Percentiles rank a stretch among this genome's conserved stretches.
phyloP scores from a whole-genome alignment of 805 yeast genomes.

The Hyphopichia homilentoma region DNA sequence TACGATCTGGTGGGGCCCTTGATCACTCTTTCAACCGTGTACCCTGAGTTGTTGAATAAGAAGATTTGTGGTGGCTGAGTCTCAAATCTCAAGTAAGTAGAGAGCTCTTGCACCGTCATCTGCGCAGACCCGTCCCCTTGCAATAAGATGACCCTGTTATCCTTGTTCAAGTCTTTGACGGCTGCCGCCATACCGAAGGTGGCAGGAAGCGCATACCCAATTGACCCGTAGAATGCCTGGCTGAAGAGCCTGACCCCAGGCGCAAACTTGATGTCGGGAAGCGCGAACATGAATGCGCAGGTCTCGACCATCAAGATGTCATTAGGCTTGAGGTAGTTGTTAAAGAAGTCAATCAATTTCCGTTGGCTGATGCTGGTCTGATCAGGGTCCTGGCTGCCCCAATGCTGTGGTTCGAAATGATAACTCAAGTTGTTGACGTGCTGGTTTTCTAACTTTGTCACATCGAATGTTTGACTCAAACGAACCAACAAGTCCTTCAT shows the following conservation, averaged over 20 bases:
- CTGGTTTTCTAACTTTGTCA: slow-evolving; percentile 7
- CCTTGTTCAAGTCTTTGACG: slow-evolving; percentile 46
- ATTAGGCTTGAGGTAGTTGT: slow-evolving; percentile 45
- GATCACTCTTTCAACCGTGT: slow-evolving; percentile 85
- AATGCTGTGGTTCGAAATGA: slow-evolving; percentile 9
- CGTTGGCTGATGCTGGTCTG: slow-evolving; percentile 21
- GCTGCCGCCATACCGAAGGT: slow-evolving; percentile 81
- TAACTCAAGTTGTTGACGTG: slow-evolving; percentile 13
- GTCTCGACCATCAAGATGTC: slow-evolving; percentile 81
- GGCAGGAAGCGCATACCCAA: slow-evolving; percentile 87
- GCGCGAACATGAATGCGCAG: slow-evolving; percentile 76
- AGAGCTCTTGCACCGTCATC: slow-evolving; percentile 86
- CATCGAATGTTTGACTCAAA: slow-evolving; percentile 20
- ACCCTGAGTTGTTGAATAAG: slow-evolving; percentile 80
- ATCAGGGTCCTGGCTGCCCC: slow-evolving; percentile 6
- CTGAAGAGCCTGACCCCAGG: slow-evolving; percentile 47
- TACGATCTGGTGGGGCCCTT: slow-evolving; percentile 73
- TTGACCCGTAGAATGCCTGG: slow-evolving; percentile 78
- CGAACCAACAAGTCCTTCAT: slow-evolving; percentile 30
- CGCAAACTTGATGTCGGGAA: slow-evolving; percentile 66
- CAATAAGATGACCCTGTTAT: slow-evolving; percentile 60
- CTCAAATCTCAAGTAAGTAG: slow-evolving; percentile 56
- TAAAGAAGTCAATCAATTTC: slow-evolving; percentile 32
- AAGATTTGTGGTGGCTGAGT: slow-evolving; percentile 63
- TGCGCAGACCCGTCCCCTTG: slow-evolving; percentile 96